Base-by-base conservation (phyloP, 257 asterid genomes). In the Ocimum tenuiflorum region DNA sequence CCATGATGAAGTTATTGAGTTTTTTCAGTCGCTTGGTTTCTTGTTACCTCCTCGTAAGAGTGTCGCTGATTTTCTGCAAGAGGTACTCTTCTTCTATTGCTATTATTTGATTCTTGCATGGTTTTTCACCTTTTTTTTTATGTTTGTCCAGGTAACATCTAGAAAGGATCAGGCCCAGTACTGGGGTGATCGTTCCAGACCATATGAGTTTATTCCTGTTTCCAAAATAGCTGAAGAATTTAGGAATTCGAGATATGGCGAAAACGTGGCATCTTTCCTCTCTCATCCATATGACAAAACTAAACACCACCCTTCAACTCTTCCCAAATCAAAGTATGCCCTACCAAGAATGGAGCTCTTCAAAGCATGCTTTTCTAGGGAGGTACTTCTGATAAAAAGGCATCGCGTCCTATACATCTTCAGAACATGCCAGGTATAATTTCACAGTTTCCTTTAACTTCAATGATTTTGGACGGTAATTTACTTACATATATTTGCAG, bases 41-140 rank as follows among this genome's bases (percentile, higher is more conserved):
- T 77, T 45, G 41, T 76, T 91, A 72, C 97, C 97, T 60, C 96
- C 94, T 73, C 96, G 97, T 20, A 91, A 91, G 82, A 88, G 86
- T 27, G 63, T 91, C 29, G 95, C 96, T 15, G 97, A 88, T 79
- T 91, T 91, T 80, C 89, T 91, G 65, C 97, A 91, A 75, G 95
- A 91, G 95, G 97, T 90, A 75, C 57, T 24, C 18, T 12, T 1
- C 29, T 61, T 35, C 9, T 46, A 6, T 59, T 24, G 18, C 53
- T 50, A 56, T 54, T 35, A 48, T 20, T 49, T 39, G 39, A 45
- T 62, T 33, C 51, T 36, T 35, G 27, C 27, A 7, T 49, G 24
- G 42, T 51, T 57, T 36, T 61, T 69, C 38, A 64, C 17, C 59
- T 43, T 27, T 15, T 15, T 36, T 4, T n/a, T n/a, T n/a, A 4